Percentiles rank a stretch among this genome's conserved stretches.
phyloP scores from a whole-genome alignment of 1,284 basidiomycete genomes.

The Sporisorium scitamineum region DNA sequence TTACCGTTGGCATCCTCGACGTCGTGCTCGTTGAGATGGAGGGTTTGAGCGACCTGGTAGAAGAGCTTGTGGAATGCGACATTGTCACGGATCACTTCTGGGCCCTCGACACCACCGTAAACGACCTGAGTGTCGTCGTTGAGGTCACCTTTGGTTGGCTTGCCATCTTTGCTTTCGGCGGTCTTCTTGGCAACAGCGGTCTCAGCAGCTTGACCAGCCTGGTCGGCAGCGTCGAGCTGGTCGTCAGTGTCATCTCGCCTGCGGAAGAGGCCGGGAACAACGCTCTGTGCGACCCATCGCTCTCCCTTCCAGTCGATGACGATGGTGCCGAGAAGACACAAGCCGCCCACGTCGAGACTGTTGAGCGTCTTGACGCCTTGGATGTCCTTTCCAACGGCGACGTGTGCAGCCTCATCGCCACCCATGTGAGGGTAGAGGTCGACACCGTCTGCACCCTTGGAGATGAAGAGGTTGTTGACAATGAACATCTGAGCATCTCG shows the following conservation, averaged over 20 bases:
- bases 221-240: conserved; percentile 44
- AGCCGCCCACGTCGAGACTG: conserved; percentile 72
- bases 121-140: conserved; percentile 69
- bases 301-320: conserved; percentile 75
- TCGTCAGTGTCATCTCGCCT: conserved; percentile 62
- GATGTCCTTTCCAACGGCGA: conserved; percentile 75
- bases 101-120: conserved; percentile 74
- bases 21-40: conserved; percentile 73
- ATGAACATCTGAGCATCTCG: conserved; percentile 74
- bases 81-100: conserved; percentile 69
- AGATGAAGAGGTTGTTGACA: conserved; percentile 75
- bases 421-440: conserved; percentile 73
- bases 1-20: conserved; percentile 71
- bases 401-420: conserved; percentile 74
- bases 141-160: conserved; percentile 72
- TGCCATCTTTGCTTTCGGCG: conserved; percentile 82
- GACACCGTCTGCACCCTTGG: conserved; percentile 74
- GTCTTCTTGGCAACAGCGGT: conserved; percentile 40
- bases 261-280: conserved; percentile 74
- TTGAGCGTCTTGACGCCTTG: conserved; percentile 73
- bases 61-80: conserved; percentile 73
- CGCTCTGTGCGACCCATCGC: conserved; percentile 75
- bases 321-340: conserved; percentile 70
- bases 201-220: conserved; percentile 23
- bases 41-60: conserved; percentile 72